Evolutionary conservation across 1,284 basidiomycete species (phyloP).

Genomic region (Singerocomus inundabilis): DNA sequence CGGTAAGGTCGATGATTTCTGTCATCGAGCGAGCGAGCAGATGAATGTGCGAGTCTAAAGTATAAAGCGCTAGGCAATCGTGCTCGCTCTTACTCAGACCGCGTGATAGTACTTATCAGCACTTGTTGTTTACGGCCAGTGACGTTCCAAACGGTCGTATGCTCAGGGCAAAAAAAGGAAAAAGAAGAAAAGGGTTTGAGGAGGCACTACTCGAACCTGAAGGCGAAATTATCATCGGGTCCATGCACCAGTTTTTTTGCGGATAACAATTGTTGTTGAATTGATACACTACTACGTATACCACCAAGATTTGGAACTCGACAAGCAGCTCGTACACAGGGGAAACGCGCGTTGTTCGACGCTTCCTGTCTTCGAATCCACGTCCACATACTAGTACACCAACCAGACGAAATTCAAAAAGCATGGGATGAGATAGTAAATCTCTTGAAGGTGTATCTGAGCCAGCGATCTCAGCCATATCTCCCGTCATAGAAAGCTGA

Average conservation of each 20-base stretch:
- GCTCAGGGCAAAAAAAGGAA: neutral
- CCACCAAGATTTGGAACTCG: neutral
- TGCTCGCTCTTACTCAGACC: too few relatives aligned
- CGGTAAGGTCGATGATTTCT: constrained; percentile 33
- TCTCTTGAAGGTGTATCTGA: constrained; percentile 76
- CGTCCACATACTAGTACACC: neutral
- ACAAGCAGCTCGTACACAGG: constrained; percentile 4
- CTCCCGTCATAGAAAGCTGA: neutral
- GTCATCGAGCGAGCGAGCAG: constrained; percentile 19
- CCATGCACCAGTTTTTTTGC: too few relatives aligned
- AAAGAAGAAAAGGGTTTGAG: too few relatives aligned
- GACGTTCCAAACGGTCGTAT: too few relatives aligned
- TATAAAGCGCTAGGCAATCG: too few relatives aligned
- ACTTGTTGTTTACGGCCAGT: too few relatives aligned
- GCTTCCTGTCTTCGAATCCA: neutral
- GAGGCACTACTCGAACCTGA: neutral
- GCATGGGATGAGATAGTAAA: constrained; percentile 53
- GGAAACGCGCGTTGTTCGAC: neutral
- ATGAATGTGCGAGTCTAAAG: neutral
- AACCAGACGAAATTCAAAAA: constrained; percentile 21
- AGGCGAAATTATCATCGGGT: neutral
- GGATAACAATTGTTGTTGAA: neutral
- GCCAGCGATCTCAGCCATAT: constrained; percentile 7
- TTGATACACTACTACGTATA: neutral
- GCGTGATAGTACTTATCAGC: too few relatives aligned